Percentiles rank a stretch among this genome's conserved stretches.
phyloP scores from a whole-genome alignment of 108 stramenopile genomes.

The Stephanodiscus minutulus region DNA sequence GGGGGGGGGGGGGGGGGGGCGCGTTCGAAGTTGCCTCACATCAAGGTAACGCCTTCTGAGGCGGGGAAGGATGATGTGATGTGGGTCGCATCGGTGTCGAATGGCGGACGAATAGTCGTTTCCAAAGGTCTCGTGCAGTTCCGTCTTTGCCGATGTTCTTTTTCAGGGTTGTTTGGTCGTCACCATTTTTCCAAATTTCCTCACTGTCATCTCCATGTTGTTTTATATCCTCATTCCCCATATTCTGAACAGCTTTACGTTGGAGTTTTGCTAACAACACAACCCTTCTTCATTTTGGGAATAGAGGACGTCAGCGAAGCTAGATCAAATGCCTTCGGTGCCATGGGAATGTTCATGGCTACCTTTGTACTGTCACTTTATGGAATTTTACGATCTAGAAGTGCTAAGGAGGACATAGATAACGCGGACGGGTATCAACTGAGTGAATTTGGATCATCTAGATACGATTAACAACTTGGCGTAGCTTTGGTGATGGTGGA shows the following conservation, averaged over 20 bases:
- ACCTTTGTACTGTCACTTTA: slow-evolving; percentile 58
- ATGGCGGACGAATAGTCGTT: no score
- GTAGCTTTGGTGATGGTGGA: no score
- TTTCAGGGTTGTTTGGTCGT: neutral
- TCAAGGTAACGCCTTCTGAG: no score
- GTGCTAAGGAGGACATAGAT: slow-evolving; percentile 31
- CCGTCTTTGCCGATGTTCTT: neutral
- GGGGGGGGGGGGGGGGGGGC: no score
- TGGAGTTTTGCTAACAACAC: slow-evolving; percentile 64
- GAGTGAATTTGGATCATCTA: slow-evolving; percentile 20
- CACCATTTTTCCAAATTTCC: slow-evolving; percentile 1
- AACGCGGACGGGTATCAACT: slow-evolving; percentile 50
- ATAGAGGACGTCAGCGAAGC: slow-evolving; percentile 69
- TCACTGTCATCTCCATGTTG: neutral
- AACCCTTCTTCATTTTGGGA: slow-evolving; percentile 85
- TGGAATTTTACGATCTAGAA: slow-evolving; percentile 30
- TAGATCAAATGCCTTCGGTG: slow-evolving; percentile 76
- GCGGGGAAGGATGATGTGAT: neutral
- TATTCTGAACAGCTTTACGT: slow-evolving; percentile 47
- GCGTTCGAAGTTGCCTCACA: no score
- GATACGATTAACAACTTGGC: slow-evolving; percentile 21
- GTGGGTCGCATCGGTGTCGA: neutral
- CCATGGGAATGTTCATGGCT: slow-evolving; percentile 76
- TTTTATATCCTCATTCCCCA: slow-evolving; percentile 2
- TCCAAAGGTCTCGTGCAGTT: neutral